phyloP scores from a whole-genome alignment of 108 stramenopile genomes.

The Schizochytrium sp. region DNA sequence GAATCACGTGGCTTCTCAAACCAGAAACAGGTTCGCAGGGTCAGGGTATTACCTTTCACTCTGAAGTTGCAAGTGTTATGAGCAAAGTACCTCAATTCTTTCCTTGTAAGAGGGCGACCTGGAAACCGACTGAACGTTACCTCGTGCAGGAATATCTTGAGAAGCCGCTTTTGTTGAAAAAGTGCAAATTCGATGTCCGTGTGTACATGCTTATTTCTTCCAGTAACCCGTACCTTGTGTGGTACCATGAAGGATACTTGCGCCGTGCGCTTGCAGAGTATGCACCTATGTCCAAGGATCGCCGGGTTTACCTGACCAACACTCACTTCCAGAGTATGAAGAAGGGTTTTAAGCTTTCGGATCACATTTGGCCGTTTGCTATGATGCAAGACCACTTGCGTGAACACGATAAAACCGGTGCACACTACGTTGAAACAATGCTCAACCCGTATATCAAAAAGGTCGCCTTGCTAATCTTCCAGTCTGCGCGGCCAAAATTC shows the following conservation, averaged over 20 bases:
- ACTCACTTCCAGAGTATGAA: conserved; percentile 61
- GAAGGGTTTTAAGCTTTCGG: conserved; percentile 59
- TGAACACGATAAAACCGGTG: conserved; percentile 58
- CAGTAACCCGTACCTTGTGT: conserved; percentile 46
- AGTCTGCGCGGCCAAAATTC: conserved; percentile 45
- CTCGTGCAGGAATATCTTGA: conserved; percentile 58
- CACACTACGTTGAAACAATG: conserved; percentile 59
- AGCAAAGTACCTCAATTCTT: conserved; percentile 55
- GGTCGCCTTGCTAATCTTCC: conserved; percentile 56
- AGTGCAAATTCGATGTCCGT: conserved; percentile 60
- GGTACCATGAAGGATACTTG: conserved; percentile 54
- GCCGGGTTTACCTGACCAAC: conserved; percentile 57
- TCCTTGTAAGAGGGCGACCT: conserved; percentile 14
- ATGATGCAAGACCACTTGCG: conserved; percentile 60
- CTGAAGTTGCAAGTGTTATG: conserved; percentile 54
- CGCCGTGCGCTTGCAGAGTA: conserved; percentile 57
- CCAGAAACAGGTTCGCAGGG: conserved; percentile 60
- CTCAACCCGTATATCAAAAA: conserved; percentile 56
- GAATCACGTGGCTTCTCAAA: conserved; percentile 59
- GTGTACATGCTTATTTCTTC: conserved; percentile 52
- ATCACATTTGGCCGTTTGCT: conserved; percentile 55
- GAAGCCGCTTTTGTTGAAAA: conserved; percentile 55
- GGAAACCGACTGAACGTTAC: conserved; percentile 56
- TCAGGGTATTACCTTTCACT: conserved; percentile 57
- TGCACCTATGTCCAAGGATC: conserved; percentile 44